A percentile compares a stretch with the other conserved stretches of the same genome.
phyloP scores from a whole-genome alignment of 176 grass and related monocot genomes.

The Rhipidocladum racemiflorum region DNA sequence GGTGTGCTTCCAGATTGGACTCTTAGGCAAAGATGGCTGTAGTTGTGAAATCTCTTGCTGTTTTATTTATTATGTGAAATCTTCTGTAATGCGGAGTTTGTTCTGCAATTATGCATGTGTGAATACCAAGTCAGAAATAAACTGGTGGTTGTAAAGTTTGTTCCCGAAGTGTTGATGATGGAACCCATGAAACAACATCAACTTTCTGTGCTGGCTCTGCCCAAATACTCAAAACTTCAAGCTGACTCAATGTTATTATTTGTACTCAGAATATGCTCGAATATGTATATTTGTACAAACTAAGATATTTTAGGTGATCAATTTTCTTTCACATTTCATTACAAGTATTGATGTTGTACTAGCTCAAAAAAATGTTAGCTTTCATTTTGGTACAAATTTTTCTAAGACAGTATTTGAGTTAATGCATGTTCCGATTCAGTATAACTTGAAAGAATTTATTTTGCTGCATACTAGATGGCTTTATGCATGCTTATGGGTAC shows the following conservation, averaged over 20 bases:
- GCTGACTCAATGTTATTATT: not conserved
- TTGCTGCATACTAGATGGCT: not conserved
- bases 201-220: slow-evolving; percentile 12
- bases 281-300: not conserved
- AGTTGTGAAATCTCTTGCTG: slow-evolving; percentile 24
- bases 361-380: not conserved
- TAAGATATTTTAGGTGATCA: not conserved
- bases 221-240: not conserved
- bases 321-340: not conserved
- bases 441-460: not conserved
- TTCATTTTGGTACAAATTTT: not conserved
- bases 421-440: not conserved
- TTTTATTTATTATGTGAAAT: slow-evolving; percentile 22
- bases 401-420: not conserved
- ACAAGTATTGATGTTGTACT: not conserved
- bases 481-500: not conserved
- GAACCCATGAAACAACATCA: not conserved
- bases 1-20: slow-evolving; percentile 2
- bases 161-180: not conserved
- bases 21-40: slow-evolving; percentile 32
- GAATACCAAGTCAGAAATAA: slow-evolving; percentile 29
- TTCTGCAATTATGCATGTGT: slow-evolving; percentile 31
- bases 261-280: not conserved
- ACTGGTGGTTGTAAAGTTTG: slow-evolving; percentile 23
- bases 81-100: slow-evolving; percentile 2